These are phyloP conservation scores for Penicillium bialowiezense DNA, from an alignment of 495 filamentous ascomycete genomes.

Conservation along the genomic window DNA sequence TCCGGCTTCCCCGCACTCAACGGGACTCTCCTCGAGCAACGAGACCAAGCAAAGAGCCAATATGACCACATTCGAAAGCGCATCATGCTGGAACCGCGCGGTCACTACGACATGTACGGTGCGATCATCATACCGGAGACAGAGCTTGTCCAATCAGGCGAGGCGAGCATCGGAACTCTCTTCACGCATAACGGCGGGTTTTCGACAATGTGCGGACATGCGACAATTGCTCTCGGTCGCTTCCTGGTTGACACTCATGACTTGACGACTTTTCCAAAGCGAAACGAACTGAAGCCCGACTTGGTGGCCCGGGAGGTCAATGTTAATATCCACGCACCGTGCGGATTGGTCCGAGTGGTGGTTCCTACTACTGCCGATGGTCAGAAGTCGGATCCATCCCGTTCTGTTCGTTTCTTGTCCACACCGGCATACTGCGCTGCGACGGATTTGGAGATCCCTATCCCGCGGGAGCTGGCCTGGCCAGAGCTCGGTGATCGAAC, in stretches of 20 bases:
- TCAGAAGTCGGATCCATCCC: conserved; percentile 13
- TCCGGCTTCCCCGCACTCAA: conserved; percentile 12
- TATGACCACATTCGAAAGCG: conserved; percentile 17
- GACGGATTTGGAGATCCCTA: not conserved
- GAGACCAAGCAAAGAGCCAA: conserved; percentile 18
- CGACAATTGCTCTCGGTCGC: conserved; percentile 34
- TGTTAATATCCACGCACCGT: conserved; percentile 17
- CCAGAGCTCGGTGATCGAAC: not conserved
- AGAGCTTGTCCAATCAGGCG: conserved; percentile 12
- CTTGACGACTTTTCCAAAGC: conserved; percentile 8
- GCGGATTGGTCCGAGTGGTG: conserved; percentile 14
- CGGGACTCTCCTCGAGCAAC: conserved; percentile 19
- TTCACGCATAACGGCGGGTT: conserved; percentile 70
- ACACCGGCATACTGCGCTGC: conserved; percentile 18
- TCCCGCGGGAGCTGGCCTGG: not conserved
- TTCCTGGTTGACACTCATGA: conserved; percentile 22
- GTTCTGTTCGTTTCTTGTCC: conserved; percentile 21
- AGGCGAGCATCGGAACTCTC: conserved; percentile 15
- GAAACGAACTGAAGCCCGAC: conserved; percentile 8
- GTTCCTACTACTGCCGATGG: conserved; percentile 13
- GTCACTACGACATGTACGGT: conserved; percentile 26
- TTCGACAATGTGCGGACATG: conserved; percentile 67
- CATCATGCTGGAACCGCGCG: conserved; percentile 23
- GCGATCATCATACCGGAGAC: conserved; percentile 19
- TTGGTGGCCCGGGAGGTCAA: not conserved